These are phyloP conservation scores for Elongisporangium anandrum DNA, from an alignment of 352 stramenopile genomes.

Conservation along the genomic window DNA sequence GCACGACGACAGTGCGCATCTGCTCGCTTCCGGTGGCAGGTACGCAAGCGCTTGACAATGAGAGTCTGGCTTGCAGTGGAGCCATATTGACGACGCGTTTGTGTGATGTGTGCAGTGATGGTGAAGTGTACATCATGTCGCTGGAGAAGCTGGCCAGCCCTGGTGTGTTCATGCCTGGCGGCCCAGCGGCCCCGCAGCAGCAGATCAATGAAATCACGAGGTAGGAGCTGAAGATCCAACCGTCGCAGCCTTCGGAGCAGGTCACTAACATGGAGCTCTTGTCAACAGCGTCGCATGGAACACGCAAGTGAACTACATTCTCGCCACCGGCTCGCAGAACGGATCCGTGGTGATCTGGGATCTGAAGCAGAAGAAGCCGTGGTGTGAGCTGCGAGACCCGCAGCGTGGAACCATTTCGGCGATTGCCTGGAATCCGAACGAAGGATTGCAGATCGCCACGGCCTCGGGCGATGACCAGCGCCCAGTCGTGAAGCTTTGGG, in stretches of 20 bases:
- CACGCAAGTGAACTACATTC: slow-evolving; percentile 96
- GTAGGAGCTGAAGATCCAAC: slow-evolving; percentile 9
- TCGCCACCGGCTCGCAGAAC: slow-evolving; percentile 93
- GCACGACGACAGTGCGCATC: slow-evolving; percentile 86
- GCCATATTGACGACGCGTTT: neutral
- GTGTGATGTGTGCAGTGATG: slow-evolving; percentile 51
- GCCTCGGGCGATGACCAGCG: slow-evolving; percentile 94
- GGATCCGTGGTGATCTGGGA: slow-evolving; percentile 97
- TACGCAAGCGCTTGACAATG: slow-evolving; percentile 6
- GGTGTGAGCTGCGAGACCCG: slow-evolving; percentile 95
- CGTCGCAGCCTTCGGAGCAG: neutral
- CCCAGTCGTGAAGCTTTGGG: slow-evolving; percentile 96
- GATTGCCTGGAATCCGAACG: slow-evolving; percentile 96
- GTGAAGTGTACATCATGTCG: slow-evolving; percentile 94
- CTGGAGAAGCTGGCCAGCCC: slow-evolving; percentile 89
- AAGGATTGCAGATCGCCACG: slow-evolving; percentile 97
- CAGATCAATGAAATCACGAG: slow-evolving; percentile 85
- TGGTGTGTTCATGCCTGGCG: slow-evolving; percentile 88
- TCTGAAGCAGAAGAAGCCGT: slow-evolving; percentile 97
- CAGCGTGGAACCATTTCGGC: slow-evolving; percentile 87
- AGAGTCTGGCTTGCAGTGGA: neutral
- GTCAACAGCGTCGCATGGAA: slow-evolving; percentile 93
- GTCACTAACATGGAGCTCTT: neutral
- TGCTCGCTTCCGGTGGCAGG: slow-evolving; percentile 91
- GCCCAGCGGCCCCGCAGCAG: slow-evolving; percentile 44